Evolutionary conservation across 805 yeast genomes (phyloP).

Genomic region (Saitoella complicata): DNA sequence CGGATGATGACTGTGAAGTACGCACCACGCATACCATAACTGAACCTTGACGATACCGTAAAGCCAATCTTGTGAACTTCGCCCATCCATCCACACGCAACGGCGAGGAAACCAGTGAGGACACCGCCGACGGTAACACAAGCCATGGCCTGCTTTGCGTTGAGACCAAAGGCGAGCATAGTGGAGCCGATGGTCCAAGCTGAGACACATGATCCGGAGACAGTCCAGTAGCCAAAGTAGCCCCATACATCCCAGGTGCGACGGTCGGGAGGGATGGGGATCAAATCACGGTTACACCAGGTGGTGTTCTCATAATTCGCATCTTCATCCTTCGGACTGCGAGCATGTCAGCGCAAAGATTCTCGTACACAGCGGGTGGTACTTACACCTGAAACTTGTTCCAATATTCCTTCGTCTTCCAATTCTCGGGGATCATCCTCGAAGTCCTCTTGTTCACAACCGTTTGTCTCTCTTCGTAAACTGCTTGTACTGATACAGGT

Average conservation of each 20-base stretch:
- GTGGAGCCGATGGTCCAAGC: slow-evolving; percentile 31
- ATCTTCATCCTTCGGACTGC: too few species aligned
- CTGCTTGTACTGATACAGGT: too few species aligned
- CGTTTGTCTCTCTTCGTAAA: too few species aligned
- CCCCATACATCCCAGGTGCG: slow-evolving; percentile 32
- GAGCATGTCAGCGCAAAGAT: too few species aligned
- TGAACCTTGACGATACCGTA: not conserved
- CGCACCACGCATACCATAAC: not conserved
- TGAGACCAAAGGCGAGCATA: slow-evolving; percentile 28
- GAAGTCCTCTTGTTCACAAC: too few species aligned
- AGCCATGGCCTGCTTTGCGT: not conserved
- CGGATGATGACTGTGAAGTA: not conserved
- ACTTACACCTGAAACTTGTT: too few species aligned
- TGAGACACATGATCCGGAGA: slow-evolving; percentile 21
- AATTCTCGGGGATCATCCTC: too few species aligned
- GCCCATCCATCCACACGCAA: not conserved
- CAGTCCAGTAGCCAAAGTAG: slow-evolving; percentile 19
- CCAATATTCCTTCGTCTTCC: too few species aligned
- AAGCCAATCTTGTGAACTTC: not conserved
- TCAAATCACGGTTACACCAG: slow-evolving; percentile 5
- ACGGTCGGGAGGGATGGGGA: slow-evolving; percentile 15
- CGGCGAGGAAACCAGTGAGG: not conserved
- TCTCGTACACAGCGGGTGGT: too few species aligned
- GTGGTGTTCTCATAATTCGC: too few species aligned
- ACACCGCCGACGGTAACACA: not conserved